Conservation (phyloP, 441 rosid genomes). For the Brassica hybrid region DNA sequence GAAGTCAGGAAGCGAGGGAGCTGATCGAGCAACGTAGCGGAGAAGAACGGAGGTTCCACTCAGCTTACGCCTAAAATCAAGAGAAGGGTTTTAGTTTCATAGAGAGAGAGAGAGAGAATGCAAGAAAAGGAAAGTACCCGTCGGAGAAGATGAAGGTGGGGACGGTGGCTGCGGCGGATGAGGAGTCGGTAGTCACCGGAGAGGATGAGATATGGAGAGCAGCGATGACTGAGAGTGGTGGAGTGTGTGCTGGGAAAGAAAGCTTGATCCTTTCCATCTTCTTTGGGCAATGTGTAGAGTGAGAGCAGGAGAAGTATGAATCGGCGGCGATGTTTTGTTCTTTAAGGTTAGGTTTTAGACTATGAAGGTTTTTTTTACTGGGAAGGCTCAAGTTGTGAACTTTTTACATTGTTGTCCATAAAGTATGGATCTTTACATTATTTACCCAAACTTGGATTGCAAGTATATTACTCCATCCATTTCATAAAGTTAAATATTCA, state of each 20-base stretch:
- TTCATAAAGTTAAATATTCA: too few relatives aligned
- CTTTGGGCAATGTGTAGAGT: neutral
- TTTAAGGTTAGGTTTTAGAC: neutral
- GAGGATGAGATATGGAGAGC: constrained; percentile 58
- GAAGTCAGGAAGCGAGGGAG: constrained; percentile 25
- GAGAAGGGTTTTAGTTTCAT: too few relatives aligned
- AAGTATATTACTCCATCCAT: too few relatives aligned
- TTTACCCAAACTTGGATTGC: neutral
- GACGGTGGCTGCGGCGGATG: constrained; percentile 27
- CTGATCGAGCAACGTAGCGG: too few relatives aligned
- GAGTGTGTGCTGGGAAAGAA: constrained; percentile 52
- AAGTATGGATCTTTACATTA: neutral
- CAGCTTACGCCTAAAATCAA: too few relatives aligned
- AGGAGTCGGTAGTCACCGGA: constrained; percentile 40
- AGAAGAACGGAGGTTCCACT: too few relatives aligned
- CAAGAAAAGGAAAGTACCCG: constrained; percentile 47
- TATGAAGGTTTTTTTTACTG: neutral
- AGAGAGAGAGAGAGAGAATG: too few relatives aligned
- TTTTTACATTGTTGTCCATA: neutral
- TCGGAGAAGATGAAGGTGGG: constrained; percentile 54
- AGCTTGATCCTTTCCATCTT: constrained; percentile 48
- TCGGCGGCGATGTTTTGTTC: neutral
- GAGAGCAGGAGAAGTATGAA: neutral
- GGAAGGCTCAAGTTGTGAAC: neutral
- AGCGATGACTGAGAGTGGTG: constrained; percentile 59